Base-by-base conservation (phyloP, 1,284 basidiomycete genomes). In the Sporisorium iseilematis-ciliati region DNA sequence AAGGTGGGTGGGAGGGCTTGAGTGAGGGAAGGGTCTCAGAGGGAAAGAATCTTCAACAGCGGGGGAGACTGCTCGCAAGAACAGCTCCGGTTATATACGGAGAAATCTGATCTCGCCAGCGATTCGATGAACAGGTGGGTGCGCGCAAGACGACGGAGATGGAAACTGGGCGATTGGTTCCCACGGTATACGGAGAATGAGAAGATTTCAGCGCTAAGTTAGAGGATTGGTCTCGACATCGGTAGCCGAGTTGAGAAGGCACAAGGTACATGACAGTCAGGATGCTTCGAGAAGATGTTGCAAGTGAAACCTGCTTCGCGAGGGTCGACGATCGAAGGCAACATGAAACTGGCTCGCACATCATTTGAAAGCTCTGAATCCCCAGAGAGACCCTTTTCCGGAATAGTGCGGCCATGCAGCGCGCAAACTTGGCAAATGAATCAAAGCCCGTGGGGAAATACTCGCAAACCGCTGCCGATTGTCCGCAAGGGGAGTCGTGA, bases 281-380 rank as follows among this genome's bases (percentile, higher is more conserved):
- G 45, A 23, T 46, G 38, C 35, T 59, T 51, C 48, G 25, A 52
- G 43, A 53, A 67, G 35, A 41, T 48, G 12, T 61, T 26, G 26
- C 6, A 56, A 26, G 53, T 51, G 57, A 56, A 57, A 60, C 58
- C 18, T 29, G 31, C 12, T 46, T 41, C 48, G 38, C 57, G 40
- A 41, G 33, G 51, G 14, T 49, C 49, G 54, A 61, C 33, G 65
- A 67, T 67, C 65, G 58, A 29, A 61, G 48, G 31, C 35, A 40
- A 57, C 65, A 61, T 66, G 46, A 59, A 16, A 43, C 43, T 54
- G 42, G 50, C 29, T 43, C 42, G 40, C 56, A 41, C 31, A 20
- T 11, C 26, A 23, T 23, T 14, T 50, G 35, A 42, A 31, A 20
- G 33, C 35, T 38, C 14, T 16, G 14, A 38, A 38, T 38, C 35